phyloP scores from a whole-genome alignment of 2,329 filamentous ascomycete genomes.

The Aaosphaeria arxii region DNA sequence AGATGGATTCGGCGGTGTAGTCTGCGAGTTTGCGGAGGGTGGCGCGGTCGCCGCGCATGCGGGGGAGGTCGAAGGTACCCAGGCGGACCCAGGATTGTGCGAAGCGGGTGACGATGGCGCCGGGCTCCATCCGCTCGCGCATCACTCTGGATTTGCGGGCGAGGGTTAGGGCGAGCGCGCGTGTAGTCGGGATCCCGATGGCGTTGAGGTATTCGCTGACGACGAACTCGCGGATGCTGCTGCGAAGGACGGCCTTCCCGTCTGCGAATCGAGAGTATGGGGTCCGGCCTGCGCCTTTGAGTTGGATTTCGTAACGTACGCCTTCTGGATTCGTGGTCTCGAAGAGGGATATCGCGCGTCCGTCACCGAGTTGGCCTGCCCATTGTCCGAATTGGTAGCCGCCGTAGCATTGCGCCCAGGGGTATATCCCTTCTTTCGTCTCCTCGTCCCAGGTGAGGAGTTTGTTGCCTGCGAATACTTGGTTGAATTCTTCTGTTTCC shows the following conservation, averaged over 20 bases:
- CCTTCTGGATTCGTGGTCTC: conserved; percentile 74
- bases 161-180: conserved; percentile 79
- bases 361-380: conserved; percentile 95
- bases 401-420: conserved; percentile 98
- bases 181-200: conserved; percentile 78
- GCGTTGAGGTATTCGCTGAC: conserved; percentile 88
- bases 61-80: conserved; percentile 93
- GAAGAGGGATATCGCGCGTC: conserved; percentile 89
- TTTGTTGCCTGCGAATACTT: conserved; percentile 77
- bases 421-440: conserved; percentile 66
- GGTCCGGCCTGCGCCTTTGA: conserved; percentile 91
- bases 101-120: conserved; percentile 88
- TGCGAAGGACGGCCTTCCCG: conserved; percentile 87
- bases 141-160: conserved; percentile 69
- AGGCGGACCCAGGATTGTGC: conserved; percentile 89
- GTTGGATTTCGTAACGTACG: conserved; percentile 81
- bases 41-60: conserved; percentile 73
- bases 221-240: conserved; percentile 90
- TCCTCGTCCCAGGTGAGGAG: conserved; percentile 75
- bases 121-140: conserved; percentile 80
- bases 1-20: conserved; percentile 84
- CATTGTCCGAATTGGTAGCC: conserved; percentile 72
- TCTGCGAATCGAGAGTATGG: conserved; percentile 97
- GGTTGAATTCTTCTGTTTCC: conserved; percentile 68
- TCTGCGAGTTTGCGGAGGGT: conserved; percentile 72